phyloP scores from a whole-genome alignment of 805 yeast species.

The Sporopachydermia lactativora region DNA sequence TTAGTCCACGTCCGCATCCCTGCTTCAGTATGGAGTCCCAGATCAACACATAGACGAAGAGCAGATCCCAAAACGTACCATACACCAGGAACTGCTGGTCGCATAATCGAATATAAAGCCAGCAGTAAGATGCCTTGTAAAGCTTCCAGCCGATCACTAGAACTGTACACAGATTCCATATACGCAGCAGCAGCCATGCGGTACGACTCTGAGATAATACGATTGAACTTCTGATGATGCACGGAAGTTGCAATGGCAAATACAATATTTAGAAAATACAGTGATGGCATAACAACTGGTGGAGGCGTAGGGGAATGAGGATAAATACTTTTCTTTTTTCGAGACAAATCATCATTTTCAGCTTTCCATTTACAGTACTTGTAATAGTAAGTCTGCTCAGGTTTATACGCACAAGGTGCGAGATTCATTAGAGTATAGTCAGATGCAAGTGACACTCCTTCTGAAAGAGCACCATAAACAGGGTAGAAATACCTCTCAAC shows the following conservation, averaged over 20 bases:
- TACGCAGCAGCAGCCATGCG: conserved; percentile 48
- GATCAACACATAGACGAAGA: conserved; percentile 63
- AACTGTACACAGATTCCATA: conserved; percentile 40
- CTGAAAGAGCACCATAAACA: conserved; percentile 56
- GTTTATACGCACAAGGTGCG: background rate
- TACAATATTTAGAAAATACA: conserved; percentile 60
- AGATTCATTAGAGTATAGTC: conserved; percentile 34
- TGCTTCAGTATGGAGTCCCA: conserved; percentile 68
- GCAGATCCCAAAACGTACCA: conserved; percentile 85
- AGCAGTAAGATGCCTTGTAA: conserved; percentile 58
- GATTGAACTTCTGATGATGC: conserved; percentile 53
- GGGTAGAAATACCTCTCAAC: conserved; percentile 57
- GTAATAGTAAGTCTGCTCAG: conserved; percentile 2
- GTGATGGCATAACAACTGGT: conserved; percentile 10
- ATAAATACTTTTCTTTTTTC: conserved; percentile 7
- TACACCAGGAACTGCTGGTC: conserved; percentile 85
- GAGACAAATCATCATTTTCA: conserved; percentile 3
- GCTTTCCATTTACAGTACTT: conserved; percentile 5
- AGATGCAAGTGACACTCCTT: conserved; percentile 42
- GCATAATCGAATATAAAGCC: conserved; percentile 65
- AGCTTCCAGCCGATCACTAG: conserved; percentile 52
- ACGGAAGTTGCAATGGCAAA: conserved; percentile 75
- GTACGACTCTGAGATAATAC: conserved; percentile 54
- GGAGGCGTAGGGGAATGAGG: conserved; percentile 10
- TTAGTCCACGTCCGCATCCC: conserved; percentile 14